Conservation (phyloP, 2,329 filamentous ascomycete species). For the Escovopsis sp. region DNA sequence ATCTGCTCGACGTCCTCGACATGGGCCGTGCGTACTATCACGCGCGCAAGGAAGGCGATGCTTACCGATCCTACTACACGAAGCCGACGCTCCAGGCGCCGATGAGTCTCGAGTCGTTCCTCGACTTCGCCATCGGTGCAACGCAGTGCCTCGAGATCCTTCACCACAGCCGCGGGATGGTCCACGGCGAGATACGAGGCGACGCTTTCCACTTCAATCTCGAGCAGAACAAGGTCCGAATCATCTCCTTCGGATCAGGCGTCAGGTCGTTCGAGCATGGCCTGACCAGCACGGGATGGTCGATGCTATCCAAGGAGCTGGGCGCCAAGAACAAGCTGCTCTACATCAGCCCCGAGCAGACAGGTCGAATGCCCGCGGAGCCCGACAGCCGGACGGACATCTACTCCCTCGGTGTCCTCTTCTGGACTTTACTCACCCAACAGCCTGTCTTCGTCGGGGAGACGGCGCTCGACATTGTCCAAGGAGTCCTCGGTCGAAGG, state of each 20-base stretch:
- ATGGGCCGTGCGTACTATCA: constrained; percentile 63
- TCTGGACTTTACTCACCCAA: constrained; percentile 74
- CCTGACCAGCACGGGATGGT: constrained; percentile 74
- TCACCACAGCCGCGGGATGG: constrained; percentile 74
- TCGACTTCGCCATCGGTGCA: constrained; percentile 84
- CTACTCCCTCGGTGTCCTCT: constrained; percentile 77
- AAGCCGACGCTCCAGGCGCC: constrained; percentile 37
- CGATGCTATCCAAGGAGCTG: constrained; percentile 62
- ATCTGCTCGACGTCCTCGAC: constrained; percentile 53
- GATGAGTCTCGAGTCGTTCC: constrained; percentile 59
- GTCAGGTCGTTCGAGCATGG: constrained; percentile 82
- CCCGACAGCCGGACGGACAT: constrained; percentile 88
- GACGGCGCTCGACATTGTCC: constrained; percentile 77
- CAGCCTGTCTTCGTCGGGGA: constrained; percentile 66
- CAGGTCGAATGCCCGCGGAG: constrained; percentile 80
- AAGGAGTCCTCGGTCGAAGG: constrained; percentile 67
- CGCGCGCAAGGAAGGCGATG: constrained; percentile 35
- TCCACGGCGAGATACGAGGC: constrained; percentile 80
- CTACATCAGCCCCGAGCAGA: constrained; percentile 90
- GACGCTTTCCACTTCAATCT: constrained; percentile 81
- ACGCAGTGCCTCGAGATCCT: constrained; percentile 74
- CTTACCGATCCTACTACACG: constrained; percentile 28
- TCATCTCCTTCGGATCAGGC: constrained; percentile 77
- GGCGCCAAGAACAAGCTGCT: constrained; percentile 80
- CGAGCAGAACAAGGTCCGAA: constrained; percentile 55